A percentile compares a stretch with the other conserved stretches of the same genome.
Conservation (phyloP, 805 yeast genomes). For the Ogataea ganodermae region DNA sequence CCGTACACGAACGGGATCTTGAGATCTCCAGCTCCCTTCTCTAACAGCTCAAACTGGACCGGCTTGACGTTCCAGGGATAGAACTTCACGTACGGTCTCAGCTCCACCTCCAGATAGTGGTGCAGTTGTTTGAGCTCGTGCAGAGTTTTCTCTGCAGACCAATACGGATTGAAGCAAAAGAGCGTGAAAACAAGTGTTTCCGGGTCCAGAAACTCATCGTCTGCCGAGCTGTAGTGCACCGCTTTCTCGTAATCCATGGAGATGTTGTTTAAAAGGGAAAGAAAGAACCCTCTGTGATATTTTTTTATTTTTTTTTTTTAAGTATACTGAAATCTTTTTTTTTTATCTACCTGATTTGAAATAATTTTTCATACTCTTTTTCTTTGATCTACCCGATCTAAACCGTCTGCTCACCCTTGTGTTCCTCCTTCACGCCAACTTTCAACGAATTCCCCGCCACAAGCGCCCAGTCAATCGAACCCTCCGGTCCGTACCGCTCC, state of each 20-base stretch:
- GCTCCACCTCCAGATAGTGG: constrained; percentile 25
- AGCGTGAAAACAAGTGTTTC: constrained; percentile 31
- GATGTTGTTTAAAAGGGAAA: too few relatives aligned
- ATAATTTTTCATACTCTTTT: too few relatives aligned
- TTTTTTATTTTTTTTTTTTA: neutral
- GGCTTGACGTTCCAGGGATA: constrained; percentile 47
- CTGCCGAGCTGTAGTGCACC: constrained; percentile 7
- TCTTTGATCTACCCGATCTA: neutral
- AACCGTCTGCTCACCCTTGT: neutral
- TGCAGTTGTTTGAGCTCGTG: constrained; percentile 17
- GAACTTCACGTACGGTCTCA: constrained; percentile 39
- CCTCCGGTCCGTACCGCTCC: constrained; percentile 37
- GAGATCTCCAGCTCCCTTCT: constrained; percentile 7
- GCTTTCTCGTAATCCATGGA: constrained; percentile 16
- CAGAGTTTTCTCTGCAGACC: constrained; percentile 20
- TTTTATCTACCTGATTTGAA: neutral
- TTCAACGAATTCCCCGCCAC: constrained; percentile 19
- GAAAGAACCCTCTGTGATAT: too few relatives aligned
- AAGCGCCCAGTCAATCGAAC: constrained; percentile 31
- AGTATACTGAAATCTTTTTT: neutral
- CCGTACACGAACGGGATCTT: constrained; percentile 39
- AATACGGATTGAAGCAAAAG: constrained; percentile 35
- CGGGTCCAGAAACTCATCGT: constrained; percentile 16
- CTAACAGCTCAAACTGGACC: constrained; percentile 24
- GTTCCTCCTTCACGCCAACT: neutral